Percentiles rank a stretch among this genome's conserved stretches.
phyloP scores from a whole-genome alignment of 495 filamentous ascomycete species.

The Neurospora hispaniola region DNA sequence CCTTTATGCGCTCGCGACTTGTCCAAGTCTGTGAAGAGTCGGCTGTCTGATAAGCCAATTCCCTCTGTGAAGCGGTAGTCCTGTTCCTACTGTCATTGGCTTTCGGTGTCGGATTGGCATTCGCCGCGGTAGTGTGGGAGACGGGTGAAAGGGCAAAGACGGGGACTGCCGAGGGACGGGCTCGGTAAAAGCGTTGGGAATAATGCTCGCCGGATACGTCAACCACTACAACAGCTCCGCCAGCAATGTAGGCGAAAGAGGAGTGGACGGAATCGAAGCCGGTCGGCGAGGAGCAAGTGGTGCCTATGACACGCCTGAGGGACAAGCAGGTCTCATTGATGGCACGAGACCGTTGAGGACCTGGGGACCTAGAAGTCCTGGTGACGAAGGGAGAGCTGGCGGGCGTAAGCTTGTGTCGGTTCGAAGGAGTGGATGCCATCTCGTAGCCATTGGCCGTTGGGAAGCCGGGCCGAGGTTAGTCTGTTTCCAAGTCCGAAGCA shows the following conservation, averaged over 20 bases:
- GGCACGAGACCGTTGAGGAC: constrained; percentile 31
- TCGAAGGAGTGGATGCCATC: constrained; percentile 49
- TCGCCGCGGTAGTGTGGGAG: constrained; percentile 19
- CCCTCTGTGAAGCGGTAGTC: constrained; percentile 42
- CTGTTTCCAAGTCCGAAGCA: not conserved
- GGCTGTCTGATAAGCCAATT: constrained; percentile 33
- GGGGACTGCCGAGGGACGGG: constrained; percentile 66
- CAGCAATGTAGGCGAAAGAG: constrained; percentile 82
- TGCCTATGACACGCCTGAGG: constrained; percentile 76
- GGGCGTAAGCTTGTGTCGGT: constrained; percentile 65
- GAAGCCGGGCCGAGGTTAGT: not conserved
- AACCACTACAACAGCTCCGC: constrained; percentile 86
- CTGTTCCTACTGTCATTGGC: constrained; percentile 53
- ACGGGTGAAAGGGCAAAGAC: constrained; percentile 38
- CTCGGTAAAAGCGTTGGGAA: constrained; percentile 82
- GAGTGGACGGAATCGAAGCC: constrained; percentile 74
- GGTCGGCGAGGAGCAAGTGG: constrained; percentile 72
- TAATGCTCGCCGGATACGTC: constrained; percentile 64
- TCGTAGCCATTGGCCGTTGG: constrained; percentile 39
- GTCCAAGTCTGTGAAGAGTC: constrained; percentile 56
- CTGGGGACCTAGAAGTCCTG: constrained; percentile 51
- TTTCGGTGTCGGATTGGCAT: constrained; percentile 52
- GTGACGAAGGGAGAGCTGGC: constrained; percentile 64
- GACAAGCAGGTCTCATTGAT: constrained; percentile 47
- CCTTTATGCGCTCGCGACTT: constrained; percentile 81